Conservation (phyloP, 306 rosid species). For the Dalbergia cochinchinensis region DNA sequence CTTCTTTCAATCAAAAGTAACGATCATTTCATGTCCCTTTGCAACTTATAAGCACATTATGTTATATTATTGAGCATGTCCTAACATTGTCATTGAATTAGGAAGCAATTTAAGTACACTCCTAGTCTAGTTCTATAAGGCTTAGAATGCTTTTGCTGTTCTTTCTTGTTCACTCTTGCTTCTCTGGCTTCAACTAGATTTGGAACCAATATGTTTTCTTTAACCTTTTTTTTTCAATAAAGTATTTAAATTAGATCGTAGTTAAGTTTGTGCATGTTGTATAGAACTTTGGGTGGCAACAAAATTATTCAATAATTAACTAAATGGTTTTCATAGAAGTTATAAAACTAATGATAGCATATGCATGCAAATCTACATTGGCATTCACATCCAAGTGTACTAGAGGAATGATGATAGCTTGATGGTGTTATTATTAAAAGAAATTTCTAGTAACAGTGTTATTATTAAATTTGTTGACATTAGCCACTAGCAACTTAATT, state of each 20-base stretch:
- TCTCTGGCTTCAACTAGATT: conserved; percentile 15
- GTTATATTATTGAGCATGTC: conserved; percentile 11
- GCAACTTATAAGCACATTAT: conserved; percentile 26
- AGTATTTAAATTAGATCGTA: conserved; percentile 20
- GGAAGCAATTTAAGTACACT: conserved; percentile 36
- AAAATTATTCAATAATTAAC: conserved; percentile 21
- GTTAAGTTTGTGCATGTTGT: conserved; percentile 14
- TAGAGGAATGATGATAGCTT: conserved; percentile 16
- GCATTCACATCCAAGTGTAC: conserved; percentile 30
- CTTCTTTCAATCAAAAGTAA: conserved; percentile 89
- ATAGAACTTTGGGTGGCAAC: conserved; percentile 25
- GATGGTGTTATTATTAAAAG: neutral
- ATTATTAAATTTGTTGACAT: neutral
- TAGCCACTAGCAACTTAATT: too few species aligned
- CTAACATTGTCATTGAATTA: conserved; percentile 19
- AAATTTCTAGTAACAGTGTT: neutral
- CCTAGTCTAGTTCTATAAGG: neutral
- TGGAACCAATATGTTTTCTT: conserved; percentile 16
- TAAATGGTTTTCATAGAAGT: conserved; percentile 11
- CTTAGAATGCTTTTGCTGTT: conserved; percentile 10
- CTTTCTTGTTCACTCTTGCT: conserved; percentile 1
- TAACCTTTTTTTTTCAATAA: neutral
- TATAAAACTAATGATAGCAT: neutral
- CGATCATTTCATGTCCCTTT: neutral
- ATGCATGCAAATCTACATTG: conserved; percentile 33